phyloP scores from a whole-genome alignment of 306 rosid genomes.

The Cicer judaicum region DNA sequence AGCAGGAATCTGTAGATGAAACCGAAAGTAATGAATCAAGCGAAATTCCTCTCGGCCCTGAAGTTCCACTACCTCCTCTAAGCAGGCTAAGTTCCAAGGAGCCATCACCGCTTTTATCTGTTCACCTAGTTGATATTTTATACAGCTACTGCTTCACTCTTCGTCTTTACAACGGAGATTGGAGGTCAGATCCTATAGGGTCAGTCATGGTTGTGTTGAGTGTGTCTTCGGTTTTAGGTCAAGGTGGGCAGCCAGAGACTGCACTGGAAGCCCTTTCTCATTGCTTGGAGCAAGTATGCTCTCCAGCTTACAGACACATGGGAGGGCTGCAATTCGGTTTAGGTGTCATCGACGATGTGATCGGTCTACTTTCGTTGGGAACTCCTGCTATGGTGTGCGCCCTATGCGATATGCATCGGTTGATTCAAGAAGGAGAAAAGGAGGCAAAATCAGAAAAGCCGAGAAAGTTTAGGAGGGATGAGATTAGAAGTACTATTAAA shows the following conservation, averaged over 20 bases:
- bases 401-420: constrained; percentile 64
- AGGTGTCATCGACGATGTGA: constrained; percentile 66
- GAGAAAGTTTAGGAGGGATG: constrained; percentile 51
- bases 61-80: constrained; percentile 68
- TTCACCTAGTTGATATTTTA: constrained; percentile 80
- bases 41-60: constrained; percentile 77
- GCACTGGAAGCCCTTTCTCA: constrained; percentile 70
- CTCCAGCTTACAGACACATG: constrained; percentile 69
- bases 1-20: constrained; percentile 44
- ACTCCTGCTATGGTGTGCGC: constrained; percentile 66
- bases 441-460: constrained; percentile 65
- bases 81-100: constrained; percentile 71
- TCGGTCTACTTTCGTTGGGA: constrained; percentile 59
- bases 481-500: constrained; percentile 64
- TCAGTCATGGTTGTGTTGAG: constrained; percentile 71
- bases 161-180: constrained; percentile 87
- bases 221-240: constrained; percentile 77
- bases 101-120: constrained; percentile 78
- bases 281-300: constrained; percentile 81
- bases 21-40: constrained; percentile 47
- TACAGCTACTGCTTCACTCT: constrained; percentile 82
- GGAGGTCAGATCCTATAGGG: constrained; percentile 76
- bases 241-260: constrained; percentile 69
- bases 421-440: constrained; percentile 69
- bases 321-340: constrained; percentile 80